Base-by-base conservation (phyloP, 805 yeast species). In the Hyphopichia homilentoma region DNA sequence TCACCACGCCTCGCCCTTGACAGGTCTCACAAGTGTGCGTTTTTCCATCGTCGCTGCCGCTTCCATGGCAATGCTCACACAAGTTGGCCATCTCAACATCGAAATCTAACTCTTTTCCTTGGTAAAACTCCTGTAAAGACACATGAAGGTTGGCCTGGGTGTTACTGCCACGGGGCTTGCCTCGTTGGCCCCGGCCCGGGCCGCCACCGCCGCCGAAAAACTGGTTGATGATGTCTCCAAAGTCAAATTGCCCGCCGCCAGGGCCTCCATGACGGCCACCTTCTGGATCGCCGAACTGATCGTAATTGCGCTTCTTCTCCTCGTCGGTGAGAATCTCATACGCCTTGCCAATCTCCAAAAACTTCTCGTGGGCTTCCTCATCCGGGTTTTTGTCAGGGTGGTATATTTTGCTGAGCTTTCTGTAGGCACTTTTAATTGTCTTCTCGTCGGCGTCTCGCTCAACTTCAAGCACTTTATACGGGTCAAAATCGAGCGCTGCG, bases 351-450 rank as follows among this genome's bases (percentile, higher is more conserved):
- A 93, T 75, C 58, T 88, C 95, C 31, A 93, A 81, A 55, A 89
- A 93, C 59, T 76, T 81, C 30, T 83, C 81, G 43, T 85, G 88
- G 1, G 97, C 95, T 18, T 74, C 82, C 6, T 85, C 87, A 5
- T 38, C 40, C 6, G 83, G 81, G 54, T 90, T 93, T 63, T 90
- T 90, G 59, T 90, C 98, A 2, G 98, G 98, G 52, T 90, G 98
- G 59, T 75, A 87, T 52, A 84, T 84, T 55, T 86, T 82, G 44
- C 89, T 80, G 42, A 90, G 61, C 35, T 77, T 73, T 44, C 95
- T 68, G 55, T 89, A 89, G 0, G 96, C 96, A 32, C 79, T 74
- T 53, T 85, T 87, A 60, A 89, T 85, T 35, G 87, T 88, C 44
- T 74, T 79, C 16, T 86, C 96, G 32, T 71, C 70, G 0, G 96